Conservation (phyloP, 1,139 yeast genomes). For the Protomyces inouyei region DNA sequence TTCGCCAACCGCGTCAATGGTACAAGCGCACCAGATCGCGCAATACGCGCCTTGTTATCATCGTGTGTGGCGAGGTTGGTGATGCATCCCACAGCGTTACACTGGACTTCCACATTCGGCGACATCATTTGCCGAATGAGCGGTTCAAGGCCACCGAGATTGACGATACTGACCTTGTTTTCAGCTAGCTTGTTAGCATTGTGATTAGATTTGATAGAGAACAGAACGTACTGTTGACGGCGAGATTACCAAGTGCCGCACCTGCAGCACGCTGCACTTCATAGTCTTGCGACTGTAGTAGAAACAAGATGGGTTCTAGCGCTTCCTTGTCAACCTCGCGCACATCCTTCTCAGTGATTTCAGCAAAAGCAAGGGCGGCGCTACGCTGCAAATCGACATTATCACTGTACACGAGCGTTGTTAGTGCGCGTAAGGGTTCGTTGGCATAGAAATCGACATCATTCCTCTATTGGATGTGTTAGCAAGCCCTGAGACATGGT, state of each 20-base stretch:
- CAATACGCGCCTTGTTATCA: conserved; percentile 91
- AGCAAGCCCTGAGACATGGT: background rate
- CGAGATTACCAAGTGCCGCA: conserved; percentile 94
- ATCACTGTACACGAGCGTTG: conserved; percentile 89
- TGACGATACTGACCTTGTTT: conserved; percentile 86
- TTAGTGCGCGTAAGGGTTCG: conserved; percentile 79
- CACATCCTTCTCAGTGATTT: conserved; percentile 92
- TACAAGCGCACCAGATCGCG: conserved; percentile 91
- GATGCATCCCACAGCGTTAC: conserved; percentile 98
- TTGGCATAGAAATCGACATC: conserved; percentile 78
- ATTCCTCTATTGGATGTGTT: conserved; percentile 41
- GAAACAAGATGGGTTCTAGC: conserved; percentile 82
- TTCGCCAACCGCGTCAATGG: conserved; percentile 92
- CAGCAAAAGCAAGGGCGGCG: conserved; percentile 98
- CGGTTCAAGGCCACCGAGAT: conserved; percentile 97
- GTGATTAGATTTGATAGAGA: background rate
- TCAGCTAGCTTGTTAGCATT: conserved; percentile 45
- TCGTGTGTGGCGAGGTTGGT: conserved; percentile 98
- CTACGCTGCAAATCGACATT: conserved; percentile 92
- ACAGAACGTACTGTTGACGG: conserved; percentile 60
- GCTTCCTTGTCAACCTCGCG: conserved; percentile 87
- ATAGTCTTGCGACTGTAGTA: conserved; percentile 79
- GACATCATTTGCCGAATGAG: conserved; percentile 96
- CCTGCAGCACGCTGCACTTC: conserved; percentile 98
- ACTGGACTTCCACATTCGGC: conserved; percentile 93